A percentile compares a stretch with the other conserved stretches of the same genome.
phyloP scores from a whole-genome alignment of 1,284 basidiomycete species.

The Fomitopsis betulina region DNA sequence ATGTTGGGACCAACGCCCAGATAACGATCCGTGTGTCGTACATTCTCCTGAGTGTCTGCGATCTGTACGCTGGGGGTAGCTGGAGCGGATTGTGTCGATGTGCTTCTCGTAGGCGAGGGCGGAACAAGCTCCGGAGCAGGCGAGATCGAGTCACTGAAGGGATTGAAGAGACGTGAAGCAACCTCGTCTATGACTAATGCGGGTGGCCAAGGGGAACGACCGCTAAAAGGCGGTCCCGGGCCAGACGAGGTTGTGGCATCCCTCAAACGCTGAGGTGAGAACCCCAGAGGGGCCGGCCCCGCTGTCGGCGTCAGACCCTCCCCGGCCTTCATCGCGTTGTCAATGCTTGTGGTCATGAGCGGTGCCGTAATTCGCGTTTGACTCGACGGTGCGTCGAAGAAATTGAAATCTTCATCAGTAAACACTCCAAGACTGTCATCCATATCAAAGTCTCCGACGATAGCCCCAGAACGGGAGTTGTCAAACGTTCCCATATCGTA shows the following conservation, averaged over 20 bases:
- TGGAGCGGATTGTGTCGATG: conserved; percentile 38
- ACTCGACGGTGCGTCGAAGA: conserved; percentile 49
- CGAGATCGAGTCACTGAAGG: conserved; percentile 14
- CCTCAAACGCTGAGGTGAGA: conserved; percentile 28
- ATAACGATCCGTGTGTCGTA: conserved; percentile 10
- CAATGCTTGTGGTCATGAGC: conserved; percentile 5
- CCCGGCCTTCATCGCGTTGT: conserved; percentile 6
- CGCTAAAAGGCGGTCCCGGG: conserved; percentile 21
- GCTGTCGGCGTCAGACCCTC: conserved; percentile 21
- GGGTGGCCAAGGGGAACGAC: conserved; percentile 26
- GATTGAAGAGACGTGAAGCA: conserved; percentile 26
- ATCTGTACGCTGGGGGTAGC: conserved; percentile 51
- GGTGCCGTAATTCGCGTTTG: conserved; percentile 9
- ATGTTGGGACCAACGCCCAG: conserved; percentile 16
- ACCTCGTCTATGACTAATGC: conserved; percentile 24
- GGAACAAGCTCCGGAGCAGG: conserved; percentile 31
- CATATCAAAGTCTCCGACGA: conserved; percentile 41
- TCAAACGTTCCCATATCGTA: conserved; percentile 39
- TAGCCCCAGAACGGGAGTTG: conserved; percentile 26
- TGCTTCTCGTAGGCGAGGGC: conserved; percentile 37
- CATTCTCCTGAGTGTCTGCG: conserved; percentile 18
- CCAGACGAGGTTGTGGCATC: conserved; percentile 25
- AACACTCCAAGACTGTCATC: conserved; percentile 51
- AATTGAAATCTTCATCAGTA: conserved; percentile 78
- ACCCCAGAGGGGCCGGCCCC: conserved; percentile 19